These are phyloP conservation scores for Phytophthora foliorum DNA, from an alignment of 352 stramenopile species.

Conservation along the genomic window DNA sequence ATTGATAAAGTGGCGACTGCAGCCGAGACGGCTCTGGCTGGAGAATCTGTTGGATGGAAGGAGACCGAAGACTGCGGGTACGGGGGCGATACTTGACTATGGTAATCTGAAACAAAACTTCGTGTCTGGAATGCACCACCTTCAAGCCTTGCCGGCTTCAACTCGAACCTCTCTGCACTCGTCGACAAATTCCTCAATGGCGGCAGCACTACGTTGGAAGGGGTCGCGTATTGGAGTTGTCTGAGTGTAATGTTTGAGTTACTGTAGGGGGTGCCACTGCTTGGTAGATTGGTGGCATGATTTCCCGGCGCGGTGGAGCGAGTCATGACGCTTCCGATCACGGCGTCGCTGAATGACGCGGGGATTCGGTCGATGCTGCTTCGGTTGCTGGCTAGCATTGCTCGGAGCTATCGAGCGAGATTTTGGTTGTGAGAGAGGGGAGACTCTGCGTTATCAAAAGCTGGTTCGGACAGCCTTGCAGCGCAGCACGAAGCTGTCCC, in stretches of 20 bases:
- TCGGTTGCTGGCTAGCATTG: slow-evolving; percentile 35
- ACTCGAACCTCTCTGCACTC: slow-evolving; percentile 17
- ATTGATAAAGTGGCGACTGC: slow-evolving; percentile 32
- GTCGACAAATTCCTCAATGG: slow-evolving; percentile 32
- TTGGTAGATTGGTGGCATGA: slow-evolving; percentile 6
- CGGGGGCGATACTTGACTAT: not conserved
- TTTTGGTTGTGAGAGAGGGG: slow-evolving; percentile 27
- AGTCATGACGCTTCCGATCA: slow-evolving; percentile 40
- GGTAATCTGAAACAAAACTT: slow-evolving; percentile 5
- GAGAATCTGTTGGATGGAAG: slow-evolving; percentile 15
- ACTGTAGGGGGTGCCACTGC: not conserved
- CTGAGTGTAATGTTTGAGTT: slow-evolving; percentile 1
- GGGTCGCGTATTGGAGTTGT: slow-evolving; percentile 4
- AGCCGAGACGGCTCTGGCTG: slow-evolving; percentile 21
- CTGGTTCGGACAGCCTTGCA: slow-evolving; percentile 24
- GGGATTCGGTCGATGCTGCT: slow-evolving; percentile 27
- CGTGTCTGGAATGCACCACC: not conserved
- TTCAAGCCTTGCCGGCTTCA: slow-evolving; percentile 23
- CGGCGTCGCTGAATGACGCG: slow-evolving; percentile 38
- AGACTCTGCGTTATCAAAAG: slow-evolving; percentile 40
- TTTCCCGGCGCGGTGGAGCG: slow-evolving; percentile 14
- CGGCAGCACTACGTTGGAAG: slow-evolving; percentile 17
- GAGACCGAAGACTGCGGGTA: not conserved
- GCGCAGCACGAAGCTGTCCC: slow-evolving; percentile 33
- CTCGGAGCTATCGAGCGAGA: slow-evolving; percentile 9